Evolutionary conservation across 202 grass and related monocot genomes (phyloP), one percentile per base, ranked within the genome.

Genomic region (Schoenoplectus tabernaemontani): DNA sequence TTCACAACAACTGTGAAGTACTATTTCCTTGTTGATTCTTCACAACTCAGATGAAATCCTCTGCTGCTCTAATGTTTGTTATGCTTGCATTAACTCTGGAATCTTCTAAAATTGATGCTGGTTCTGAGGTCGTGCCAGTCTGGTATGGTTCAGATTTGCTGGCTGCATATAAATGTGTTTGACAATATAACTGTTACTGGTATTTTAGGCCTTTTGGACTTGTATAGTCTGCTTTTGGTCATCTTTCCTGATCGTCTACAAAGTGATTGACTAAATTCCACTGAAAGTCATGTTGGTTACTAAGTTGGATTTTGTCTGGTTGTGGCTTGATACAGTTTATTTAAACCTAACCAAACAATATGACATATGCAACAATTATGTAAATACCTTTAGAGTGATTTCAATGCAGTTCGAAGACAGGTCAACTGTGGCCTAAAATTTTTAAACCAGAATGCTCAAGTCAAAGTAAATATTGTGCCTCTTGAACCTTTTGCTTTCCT

Each of bases 391-490:
- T 17, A 92, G 51, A 36, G 79, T 69, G 12, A 89, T 56, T 64
- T 89, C 87, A 57, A 93, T 76, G 87, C 83, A 87, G 75, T 50
- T 85, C 15, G 85, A 93, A 57, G 90, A 93, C 68, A 93, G 41
- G 24, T 93, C 85, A 19, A 93, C 87, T 77, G 89, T 89, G 64
- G 56, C 60, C 77, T 93, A 87, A 68, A 87, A 89, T 81, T 89
- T 87, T 66, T 71, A 73, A 48, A 85, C 32, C 34, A 89, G 70
- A 61, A 80, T 41, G 39, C 30, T 37, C 2, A 86, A 86, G 57
- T 93, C 90, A 9, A 93, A 89, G 4, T 76, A 54, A 20, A 93
- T 87, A 41, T 74, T 75, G 37, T 89, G 90, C 20, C 53, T 80
- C 41, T 84, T 83, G 63, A 89, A 87, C 83, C 90, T 82, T 58